phyloP scores from a whole-genome alignment of 305 asterid genomes.

The Coffea humblotiana region DNA sequence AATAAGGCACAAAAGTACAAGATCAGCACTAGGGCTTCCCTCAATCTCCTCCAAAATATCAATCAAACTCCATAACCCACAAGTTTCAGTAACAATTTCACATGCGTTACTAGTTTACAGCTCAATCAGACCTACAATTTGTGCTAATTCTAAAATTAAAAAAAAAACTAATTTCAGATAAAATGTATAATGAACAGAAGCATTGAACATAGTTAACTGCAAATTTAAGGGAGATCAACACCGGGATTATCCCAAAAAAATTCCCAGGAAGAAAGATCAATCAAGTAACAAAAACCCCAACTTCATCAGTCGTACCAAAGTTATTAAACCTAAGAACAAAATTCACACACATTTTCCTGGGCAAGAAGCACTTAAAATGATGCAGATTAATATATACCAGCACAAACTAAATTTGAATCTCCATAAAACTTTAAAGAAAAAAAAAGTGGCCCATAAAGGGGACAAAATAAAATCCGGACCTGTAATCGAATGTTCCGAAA shows the following conservation, averaged over 20 bases:
- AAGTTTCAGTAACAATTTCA: background rate
- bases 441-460: background rate
- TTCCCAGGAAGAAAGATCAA: background rate
- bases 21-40: background rate
- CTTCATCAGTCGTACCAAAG: background rate
- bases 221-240: background rate
- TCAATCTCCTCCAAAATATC: background rate
- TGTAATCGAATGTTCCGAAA: conserved; percentile 88
- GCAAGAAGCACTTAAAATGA: background rate
- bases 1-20: background rate
- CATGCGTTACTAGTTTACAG: background rate
- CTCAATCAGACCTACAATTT: background rate
- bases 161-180: background rate
- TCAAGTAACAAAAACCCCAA: conserved; percentile 8
- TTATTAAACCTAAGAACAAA: background rate
- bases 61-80: background rate
- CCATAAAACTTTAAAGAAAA: background rate
- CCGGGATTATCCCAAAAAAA: background rate
- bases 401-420: background rate
- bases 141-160: background rate
- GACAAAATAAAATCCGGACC: conserved; percentile 40
- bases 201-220: background rate
- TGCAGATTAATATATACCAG: background rate
- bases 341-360: background rate
- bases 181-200: background rate